phyloP scores from a whole-genome alignment of 345 rosid genomes.

The Brassica cretica region DNA sequence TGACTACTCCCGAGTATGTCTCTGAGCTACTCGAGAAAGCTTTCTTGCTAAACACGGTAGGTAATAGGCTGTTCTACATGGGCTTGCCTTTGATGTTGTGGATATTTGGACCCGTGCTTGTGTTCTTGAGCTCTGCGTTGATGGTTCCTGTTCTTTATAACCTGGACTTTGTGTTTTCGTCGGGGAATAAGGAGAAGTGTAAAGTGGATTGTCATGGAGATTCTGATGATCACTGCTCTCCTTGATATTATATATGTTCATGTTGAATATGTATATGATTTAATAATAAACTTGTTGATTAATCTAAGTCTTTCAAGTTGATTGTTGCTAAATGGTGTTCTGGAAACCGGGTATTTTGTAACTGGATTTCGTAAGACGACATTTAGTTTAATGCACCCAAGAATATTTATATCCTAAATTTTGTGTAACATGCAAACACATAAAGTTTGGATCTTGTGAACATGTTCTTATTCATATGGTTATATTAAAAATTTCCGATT shows the following conservation, averaged over 20 bases:
- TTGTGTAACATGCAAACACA: background rate
- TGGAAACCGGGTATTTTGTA: background rate
- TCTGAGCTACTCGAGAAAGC: slow-evolving; percentile 67
- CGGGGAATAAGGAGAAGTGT: slow-evolving; percentile 29
- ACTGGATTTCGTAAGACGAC: background rate
- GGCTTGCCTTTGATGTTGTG: slow-evolving; percentile 78
- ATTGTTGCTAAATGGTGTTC: slow-evolving; percentile 12
- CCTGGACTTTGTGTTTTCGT: slow-evolving; percentile 56
- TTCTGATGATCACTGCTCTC: slow-evolving; percentile 24
- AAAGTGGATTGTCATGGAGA: slow-evolving; percentile 40
- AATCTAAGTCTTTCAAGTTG: background rate
- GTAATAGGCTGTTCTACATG: slow-evolving; percentile 80
- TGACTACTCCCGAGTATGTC: slow-evolving; percentile 56
- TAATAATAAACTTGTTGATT: slow-evolving; percentile 19
- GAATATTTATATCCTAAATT: background rate
- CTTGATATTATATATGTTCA: slow-evolving; percentile 14
- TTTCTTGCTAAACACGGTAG: slow-evolving; percentile 66
- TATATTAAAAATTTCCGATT: background rate
- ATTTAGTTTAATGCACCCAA: background rate
- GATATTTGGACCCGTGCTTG: slow-evolving; percentile 89
- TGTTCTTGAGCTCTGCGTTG: slow-evolving; percentile 56
- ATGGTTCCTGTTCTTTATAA: slow-evolving; percentile 77
- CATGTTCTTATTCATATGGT: background rate
- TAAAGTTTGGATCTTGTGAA: background rate
- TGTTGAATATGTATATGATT: background rate